Evolutionary conservation across 805 yeast species (phyloP).

Genomic region (Starmera pachycereana): DNA sequence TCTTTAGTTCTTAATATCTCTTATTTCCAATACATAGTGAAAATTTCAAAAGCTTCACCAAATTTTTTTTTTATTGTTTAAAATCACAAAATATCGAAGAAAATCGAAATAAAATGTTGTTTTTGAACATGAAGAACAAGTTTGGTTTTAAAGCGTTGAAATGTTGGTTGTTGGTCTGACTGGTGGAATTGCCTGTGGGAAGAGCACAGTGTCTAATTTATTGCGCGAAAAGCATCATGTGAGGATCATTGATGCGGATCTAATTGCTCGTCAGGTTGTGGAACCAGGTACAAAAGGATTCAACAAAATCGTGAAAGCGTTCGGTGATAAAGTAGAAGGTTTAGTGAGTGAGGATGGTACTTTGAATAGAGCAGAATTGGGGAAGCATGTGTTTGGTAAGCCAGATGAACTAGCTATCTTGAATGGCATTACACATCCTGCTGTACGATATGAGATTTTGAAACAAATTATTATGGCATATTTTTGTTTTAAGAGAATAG

Average conservation of each 20-base stretch:
- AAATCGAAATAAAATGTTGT: not conserved
- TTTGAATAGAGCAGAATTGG: conserved; percentile 67
- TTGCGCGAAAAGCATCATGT: conserved; percentile 41
- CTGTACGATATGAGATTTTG: conserved; percentile 55
- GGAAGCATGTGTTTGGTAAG: conserved; percentile 68
- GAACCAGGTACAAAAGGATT: conserved; percentile 72
- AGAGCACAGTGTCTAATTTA: conserved; percentile 72
- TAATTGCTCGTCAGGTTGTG: conserved; percentile 78
- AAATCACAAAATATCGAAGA: not conserved
- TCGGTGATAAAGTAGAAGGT: conserved; percentile 43
- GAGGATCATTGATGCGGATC: conserved; percentile 80
- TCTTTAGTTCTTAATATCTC: too few relatives aligned
- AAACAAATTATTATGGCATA: conserved; percentile 48
- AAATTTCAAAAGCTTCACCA: not conserved
- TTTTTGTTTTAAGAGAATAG: conserved; percentile 44
- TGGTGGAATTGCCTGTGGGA: conserved; percentile 97
- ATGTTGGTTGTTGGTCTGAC: conserved; percentile 95
- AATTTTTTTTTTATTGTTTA: not conserved
- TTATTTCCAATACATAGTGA: too few relatives aligned
- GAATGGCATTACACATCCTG: conserved; percentile 82
- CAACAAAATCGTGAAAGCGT: conserved; percentile 49
- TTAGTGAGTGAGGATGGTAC: conserved; percentile 24
- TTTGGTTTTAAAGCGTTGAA: not conserved
- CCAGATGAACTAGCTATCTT: conserved; percentile 45
- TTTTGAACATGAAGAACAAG: not conserved